phyloP scores from a whole-genome alignment of 1,139 yeast species.

The Protomyces arabidopsidicola region DNA sequence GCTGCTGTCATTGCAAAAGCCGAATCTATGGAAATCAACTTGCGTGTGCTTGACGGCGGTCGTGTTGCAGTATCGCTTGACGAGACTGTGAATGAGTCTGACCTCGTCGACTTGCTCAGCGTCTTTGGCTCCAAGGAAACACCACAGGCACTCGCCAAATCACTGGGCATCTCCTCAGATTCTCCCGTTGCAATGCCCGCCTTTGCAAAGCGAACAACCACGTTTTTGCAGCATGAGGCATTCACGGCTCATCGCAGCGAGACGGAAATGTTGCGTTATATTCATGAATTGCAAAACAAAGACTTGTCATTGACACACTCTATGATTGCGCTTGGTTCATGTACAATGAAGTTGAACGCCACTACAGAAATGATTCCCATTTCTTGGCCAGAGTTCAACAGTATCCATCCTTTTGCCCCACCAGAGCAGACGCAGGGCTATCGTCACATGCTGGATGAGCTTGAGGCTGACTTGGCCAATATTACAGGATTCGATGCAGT shows the following conservation, averaged over 20 bases:
- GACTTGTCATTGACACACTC: slow-evolving; percentile 92
- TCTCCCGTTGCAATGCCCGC: slow-evolving; percentile 45
- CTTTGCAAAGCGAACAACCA: slow-evolving; percentile 57
- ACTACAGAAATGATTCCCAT: slow-evolving; percentile 93
- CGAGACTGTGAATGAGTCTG: slow-evolving; percentile 70
- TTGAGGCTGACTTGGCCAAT: slow-evolving; percentile 79
- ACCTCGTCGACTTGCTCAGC: slow-evolving; percentile 54
- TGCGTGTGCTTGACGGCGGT: slow-evolving; percentile 60
- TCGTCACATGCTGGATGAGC: slow-evolving; percentile 62
- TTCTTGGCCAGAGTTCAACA: slow-evolving; percentile 87
- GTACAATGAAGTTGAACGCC: slow-evolving; percentile 95
- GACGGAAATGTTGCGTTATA: slow-evolving; percentile 87
- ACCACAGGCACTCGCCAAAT: slow-evolving; percentile 36
- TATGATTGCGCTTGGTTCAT: slow-evolving; percentile 95
- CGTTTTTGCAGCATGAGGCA: slow-evolving; percentile 65
- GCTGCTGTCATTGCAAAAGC: slow-evolving; percentile 58
- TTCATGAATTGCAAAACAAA: slow-evolving; percentile 77
- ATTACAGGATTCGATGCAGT: slow-evolving; percentile 95
- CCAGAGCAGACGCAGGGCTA: slow-evolving; percentile 81
- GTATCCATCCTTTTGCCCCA: slow-evolving; percentile 91
- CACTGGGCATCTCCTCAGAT: slow-evolving; percentile 36
- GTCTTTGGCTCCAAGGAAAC: slow-evolving; percentile 26
- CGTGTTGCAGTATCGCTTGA: slow-evolving; percentile 75
- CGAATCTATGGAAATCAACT: slow-evolving; percentile 60
- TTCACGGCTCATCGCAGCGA: slow-evolving; percentile 88